Evolutionary conservation across 116 monocot species (phyloP), one percentile per base, ranked within the genome.

Genomic region (Dioscorea cayenensis): DNA sequence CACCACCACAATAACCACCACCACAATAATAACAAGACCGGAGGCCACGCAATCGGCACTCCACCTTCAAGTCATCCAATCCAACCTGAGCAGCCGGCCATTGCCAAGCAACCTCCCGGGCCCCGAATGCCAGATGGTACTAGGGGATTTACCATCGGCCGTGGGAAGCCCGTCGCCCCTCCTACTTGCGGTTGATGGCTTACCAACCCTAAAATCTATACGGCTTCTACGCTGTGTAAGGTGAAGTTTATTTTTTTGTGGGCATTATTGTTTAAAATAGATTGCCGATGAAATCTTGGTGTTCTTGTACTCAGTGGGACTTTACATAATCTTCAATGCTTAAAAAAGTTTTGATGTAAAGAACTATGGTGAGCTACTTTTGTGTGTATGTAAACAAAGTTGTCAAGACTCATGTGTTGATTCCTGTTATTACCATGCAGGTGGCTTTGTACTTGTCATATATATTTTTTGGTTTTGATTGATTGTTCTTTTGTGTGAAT

Each of bases 71-170:
- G 51, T 58, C 70, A 82, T 51, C 61, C 51, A 2, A 27, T 77
- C 69, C 78, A 65, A 20, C 12, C 6, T 13, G 84, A 90, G 60
- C 85, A 71, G 19, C 29, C 71, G 22, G 37, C 49, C 8, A 60
- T 65, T n/a, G 60, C 76, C 22, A 89, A 84, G 55, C 91, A 77
- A 32, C 89, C 92, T 28, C 92, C 85, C 2, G 95, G 91, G 0
- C 95, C 95, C 9, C 83, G 91, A 36, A 95, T 95, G 95, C 95
- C 95, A 29, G 91, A 95, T 72, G 95, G 95, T 64, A 95, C 95
- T 0, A 84, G 79, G 75, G 95, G 95, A 32, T 95, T 95, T 71
- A 81, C 88, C 5, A 82, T 89, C 81, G 95, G 95, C 58, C 83
- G 95, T 1, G 95, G 95, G 36, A 91, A 85, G 77, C 83, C 81